Evolutionary conservation across 73 alveolate genomes (phyloP).

Genomic region (Diophrys appendiculata): DNA sequence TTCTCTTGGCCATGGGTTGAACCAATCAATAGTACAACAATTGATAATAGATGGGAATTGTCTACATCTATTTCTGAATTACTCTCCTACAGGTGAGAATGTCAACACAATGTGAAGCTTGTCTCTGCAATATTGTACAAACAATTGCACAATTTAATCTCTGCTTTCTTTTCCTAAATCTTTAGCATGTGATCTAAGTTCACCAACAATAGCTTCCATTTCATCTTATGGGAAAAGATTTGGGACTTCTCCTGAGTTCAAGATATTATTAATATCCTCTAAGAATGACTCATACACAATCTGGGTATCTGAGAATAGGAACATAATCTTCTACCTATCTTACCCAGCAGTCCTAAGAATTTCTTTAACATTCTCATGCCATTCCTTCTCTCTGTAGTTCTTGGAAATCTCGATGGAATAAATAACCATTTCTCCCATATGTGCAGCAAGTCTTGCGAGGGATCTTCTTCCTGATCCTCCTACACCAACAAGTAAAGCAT

Average conservation of each 20-base stretch:
- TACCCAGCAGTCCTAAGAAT: conserved; percentile 92
- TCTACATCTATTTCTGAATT: conserved; percentile 98
- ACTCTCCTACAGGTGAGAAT: conserved; percentile 99
- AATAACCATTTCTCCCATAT: conserved; percentile 89
- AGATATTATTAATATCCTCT: conserved; percentile 99
- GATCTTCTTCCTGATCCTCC: conserved; percentile 99
- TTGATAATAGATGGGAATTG: conserved; percentile 94
- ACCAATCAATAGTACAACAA: conserved; percentile 89
- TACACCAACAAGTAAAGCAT: conserved; percentile 99
- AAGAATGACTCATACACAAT: conserved; percentile 98
- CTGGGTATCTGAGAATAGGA: conserved; percentile 98
- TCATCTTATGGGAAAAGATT: conserved; percentile 98
- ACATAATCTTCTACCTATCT: conserved; percentile 86
- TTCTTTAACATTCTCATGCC: conserved; percentile 97
- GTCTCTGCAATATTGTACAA: conserved; percentile 97
- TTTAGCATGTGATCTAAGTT: conserved; percentile 97
- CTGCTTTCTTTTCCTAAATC: conserved; percentile 96
- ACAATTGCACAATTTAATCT: conserved; percentile 95
- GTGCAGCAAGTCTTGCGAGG: conserved; percentile 91
- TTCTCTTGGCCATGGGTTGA: conserved; percentile 91
- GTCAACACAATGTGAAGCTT: conserved; percentile 98
- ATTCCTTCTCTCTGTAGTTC: conserved; percentile 96
- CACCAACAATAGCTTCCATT: conserved; percentile 94
- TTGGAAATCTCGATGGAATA: conserved; percentile 96
- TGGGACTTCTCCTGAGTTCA: conserved; percentile 99